A percentile compares a stretch with the other conserved stretches of the same genome.
phyloP scores from a whole-genome alignment of 768 basidiomycete genomes.

The Boletus fagicola region DNA sequence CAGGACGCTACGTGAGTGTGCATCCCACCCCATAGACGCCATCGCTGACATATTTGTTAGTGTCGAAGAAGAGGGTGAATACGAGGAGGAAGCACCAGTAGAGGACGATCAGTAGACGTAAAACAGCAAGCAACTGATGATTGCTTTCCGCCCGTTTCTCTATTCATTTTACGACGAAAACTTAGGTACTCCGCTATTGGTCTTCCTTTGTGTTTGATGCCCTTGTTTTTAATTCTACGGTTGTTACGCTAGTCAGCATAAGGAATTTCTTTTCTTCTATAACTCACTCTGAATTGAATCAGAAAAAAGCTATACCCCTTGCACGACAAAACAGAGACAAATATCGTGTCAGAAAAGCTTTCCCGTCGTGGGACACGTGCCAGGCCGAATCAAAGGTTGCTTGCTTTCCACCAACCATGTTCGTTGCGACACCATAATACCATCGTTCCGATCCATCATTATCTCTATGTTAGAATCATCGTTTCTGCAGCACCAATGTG shows the following conservation, averaged over 20 bases:
- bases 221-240: conserved; percentile 33
- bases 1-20: conserved; percentile 87
- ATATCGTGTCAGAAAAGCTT: neutral
- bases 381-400: too few relatives aligned
- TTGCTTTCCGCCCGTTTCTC: conserved; percentile 15
- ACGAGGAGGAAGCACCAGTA: conserved; percentile 70
- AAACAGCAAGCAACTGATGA: conserved; percentile 22
- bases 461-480: neutral
- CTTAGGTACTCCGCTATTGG: conserved; percentile 38
- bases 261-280: conserved; percentile 14
- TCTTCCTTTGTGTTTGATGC: conserved; percentile 29
- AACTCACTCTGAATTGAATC: too few relatives aligned
- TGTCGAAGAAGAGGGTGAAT: conserved; percentile 84
- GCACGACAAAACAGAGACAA: conserved; percentile 11
- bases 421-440: neutral
- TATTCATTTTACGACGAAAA: conserved; percentile 32
- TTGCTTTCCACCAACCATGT: neutral
- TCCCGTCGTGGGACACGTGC: too few relatives aligned
- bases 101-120: conserved; percentile 57
- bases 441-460: neutral
- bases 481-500: conserved; percentile 27
- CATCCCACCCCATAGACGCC: neutral
- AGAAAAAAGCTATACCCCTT: neutral
- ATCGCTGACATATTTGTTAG: conserved; percentile 39
- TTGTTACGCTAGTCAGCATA: conserved; percentile 32